Conservation (phyloP, 169 alveolate species). For the Plasmodium coatneyi region DNA sequence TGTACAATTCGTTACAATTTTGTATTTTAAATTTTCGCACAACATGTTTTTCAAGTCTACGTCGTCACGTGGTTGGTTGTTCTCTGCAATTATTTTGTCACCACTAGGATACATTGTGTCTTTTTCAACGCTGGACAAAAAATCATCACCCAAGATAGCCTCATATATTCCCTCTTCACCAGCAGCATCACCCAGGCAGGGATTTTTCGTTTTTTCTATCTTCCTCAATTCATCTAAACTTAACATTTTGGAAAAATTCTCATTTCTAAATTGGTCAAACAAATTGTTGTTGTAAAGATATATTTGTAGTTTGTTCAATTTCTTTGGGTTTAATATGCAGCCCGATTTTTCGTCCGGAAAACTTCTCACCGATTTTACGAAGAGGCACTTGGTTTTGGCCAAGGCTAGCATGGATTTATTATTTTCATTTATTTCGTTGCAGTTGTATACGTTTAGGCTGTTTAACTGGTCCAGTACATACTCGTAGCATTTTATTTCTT, state of each 20-base stretch:
- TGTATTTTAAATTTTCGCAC: constrained; percentile 83
- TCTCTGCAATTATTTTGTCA: background rate
- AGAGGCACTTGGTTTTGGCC: constrained; percentile 86
- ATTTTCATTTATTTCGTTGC: constrained; percentile 83
- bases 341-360: constrained; percentile 84
- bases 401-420: constrained; percentile 84
- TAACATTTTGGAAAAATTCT: constrained; percentile 30
- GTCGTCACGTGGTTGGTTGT: background rate
- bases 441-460: constrained; percentile 79
- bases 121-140: background rate
- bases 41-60: constrained; percentile 23
- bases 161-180: constrained; percentile 32
- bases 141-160: background rate
- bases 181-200: constrained; percentile 60
- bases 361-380: constrained; percentile 80
- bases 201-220: constrained; percentile 76
- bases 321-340: constrained; percentile 81
- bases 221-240: constrained; percentile 62
- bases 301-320: constrained; percentile 65
- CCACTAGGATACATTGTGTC: background rate
- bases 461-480: constrained; percentile 81
- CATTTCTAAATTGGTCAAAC: constrained; percentile 47
- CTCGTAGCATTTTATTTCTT: constrained; percentile 84
- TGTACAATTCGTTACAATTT: constrained; percentile 84
- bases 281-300: constrained; percentile 72